These are phyloP conservation scores for Tulasnella sp. DNA, from an alignment of 768 basidiomycete genomes.

Conservation along the genomic window DNA sequence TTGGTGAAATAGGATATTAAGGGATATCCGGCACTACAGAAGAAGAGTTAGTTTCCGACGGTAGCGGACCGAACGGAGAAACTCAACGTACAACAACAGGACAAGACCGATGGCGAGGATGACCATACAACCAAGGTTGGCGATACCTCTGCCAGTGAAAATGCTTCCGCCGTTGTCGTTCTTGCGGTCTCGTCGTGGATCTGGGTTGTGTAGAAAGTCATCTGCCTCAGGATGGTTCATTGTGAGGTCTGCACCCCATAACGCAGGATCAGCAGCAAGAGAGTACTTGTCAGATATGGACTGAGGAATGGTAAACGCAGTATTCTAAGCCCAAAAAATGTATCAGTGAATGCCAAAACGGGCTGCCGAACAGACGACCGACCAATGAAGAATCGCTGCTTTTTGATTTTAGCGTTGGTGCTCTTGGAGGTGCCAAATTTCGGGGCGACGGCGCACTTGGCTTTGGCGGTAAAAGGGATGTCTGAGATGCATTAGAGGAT, in stretches of 20 bases:
- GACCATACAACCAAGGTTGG: conserved; percentile 58
- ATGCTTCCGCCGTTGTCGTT: conserved; percentile 26
- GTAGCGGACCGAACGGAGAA: too few species aligned
- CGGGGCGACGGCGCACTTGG: too few species aligned
- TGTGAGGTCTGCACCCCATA: conserved; percentile 40
- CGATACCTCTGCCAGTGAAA: conserved; percentile 49
- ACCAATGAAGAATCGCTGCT: too few species aligned
- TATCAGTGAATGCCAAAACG: not conserved
- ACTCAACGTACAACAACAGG: not conserved
- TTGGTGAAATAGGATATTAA: conserved; percentile 24
- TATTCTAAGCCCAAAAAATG: not conserved
- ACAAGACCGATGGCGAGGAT: conserved; percentile 32
- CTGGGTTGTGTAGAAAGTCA: conserved; percentile 62
- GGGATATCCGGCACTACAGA: conserved; percentile 26
- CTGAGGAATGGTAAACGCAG: too few species aligned
- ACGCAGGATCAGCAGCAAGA: not conserved
- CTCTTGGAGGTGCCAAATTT: too few species aligned
- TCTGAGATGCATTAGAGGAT: too few species aligned
- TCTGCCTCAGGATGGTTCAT: conserved; percentile 46
- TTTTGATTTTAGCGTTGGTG: too few species aligned
- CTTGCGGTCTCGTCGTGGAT: conserved; percentile 32
- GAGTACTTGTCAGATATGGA: too few species aligned
- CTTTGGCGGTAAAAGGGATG: too few species aligned
- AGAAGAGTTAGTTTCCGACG: too few species aligned
- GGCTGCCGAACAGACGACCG: too few species aligned